phyloP scores from a whole-genome alignment of 1,284 basidiomycete species.

The Malassezia obtusa region DNA sequence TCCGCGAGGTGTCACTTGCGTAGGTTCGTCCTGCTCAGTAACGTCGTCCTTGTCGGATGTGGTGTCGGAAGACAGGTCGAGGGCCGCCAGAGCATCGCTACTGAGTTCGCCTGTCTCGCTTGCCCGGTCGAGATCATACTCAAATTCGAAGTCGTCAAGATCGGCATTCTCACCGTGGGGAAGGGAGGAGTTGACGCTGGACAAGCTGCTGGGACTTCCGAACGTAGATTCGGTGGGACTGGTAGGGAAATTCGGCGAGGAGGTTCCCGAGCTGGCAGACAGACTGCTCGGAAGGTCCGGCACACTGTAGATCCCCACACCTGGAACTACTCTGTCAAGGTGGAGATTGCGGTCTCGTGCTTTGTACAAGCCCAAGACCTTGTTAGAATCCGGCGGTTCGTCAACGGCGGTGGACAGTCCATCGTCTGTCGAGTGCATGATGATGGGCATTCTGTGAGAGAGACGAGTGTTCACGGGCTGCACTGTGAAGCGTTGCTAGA shows the following conservation, averaged over 20 bases:
- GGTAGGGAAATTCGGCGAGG: neutral
- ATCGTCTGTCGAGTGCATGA: neutral
- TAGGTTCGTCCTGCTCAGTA: too few species aligned
- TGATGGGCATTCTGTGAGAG: neutral
- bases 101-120: conserved; percentile 30
- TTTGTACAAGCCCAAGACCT: neutral
- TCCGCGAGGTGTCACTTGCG: too few species aligned
- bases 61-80: conserved; percentile 10
- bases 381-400: neutral
- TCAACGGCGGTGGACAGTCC: neutral
- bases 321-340: neutral
- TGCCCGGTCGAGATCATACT: conserved; percentile 40
- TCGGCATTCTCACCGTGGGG: conserved; percentile 39
- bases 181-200: conserved; percentile 21
- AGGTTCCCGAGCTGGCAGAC: neutral
- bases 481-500: too few species aligned
- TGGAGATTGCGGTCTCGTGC: neutral
- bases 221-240: conserved; percentile 17
- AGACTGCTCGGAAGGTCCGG: neutral
- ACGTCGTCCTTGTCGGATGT: too few species aligned
- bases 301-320: neutral
- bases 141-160: conserved; percentile 40
- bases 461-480: too few species aligned
- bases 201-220: conserved; percentile 35
- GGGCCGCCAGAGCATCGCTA: conserved; percentile 26